These are phyloP conservation scores for Begonia fuchsioides DNA, from an alignment of 306 rosid genomes.

Conservation along the genomic window DNA sequence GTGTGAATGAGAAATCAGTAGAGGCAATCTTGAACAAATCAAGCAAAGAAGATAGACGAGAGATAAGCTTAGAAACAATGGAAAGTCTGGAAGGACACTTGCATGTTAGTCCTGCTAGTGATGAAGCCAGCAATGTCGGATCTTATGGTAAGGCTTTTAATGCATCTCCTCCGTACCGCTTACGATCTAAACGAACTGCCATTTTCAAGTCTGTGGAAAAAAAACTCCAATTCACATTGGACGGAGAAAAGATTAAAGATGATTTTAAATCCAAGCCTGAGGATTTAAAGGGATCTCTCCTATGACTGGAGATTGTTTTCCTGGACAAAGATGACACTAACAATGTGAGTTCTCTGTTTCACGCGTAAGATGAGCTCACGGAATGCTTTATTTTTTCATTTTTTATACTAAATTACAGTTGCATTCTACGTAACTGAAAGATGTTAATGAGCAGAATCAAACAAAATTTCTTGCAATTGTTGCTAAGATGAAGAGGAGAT, in stretches of 20 bases:
- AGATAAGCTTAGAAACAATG: constrained; percentile 18
- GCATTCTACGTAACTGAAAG: too few relatives aligned
- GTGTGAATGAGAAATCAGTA: constrained; percentile 20
- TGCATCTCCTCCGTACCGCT: constrained; percentile 90
- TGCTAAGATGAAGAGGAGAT: too few relatives aligned
- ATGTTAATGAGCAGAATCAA: too few relatives aligned
- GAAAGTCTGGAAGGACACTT: constrained; percentile 27
- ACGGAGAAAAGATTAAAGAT: constrained; percentile 5
- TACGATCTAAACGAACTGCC: constrained; percentile 71
- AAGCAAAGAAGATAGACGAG: constrained; percentile 20
- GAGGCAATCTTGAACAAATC: constrained; percentile 18
- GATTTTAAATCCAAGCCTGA: constrained; percentile 4
- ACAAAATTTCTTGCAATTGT: too few relatives aligned
- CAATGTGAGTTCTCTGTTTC: too few relatives aligned
- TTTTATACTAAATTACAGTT: too few relatives aligned
- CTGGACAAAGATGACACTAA: background rate
- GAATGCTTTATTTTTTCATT: too few relatives aligned
- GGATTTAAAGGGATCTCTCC: background rate
- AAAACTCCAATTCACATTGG: constrained; percentile 73
- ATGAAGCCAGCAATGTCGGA: constrained; percentile 20
- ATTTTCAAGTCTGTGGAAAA: constrained; percentile 80
- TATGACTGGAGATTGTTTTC: constrained; percentile 1
- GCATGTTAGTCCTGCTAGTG: constrained; percentile 31
- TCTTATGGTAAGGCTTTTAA: constrained; percentile 46
- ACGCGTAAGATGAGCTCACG: too few relatives aligned